These are phyloP conservation scores for Xanthoconium purpureum DNA, from an alignment of 768 basidiomycete genomes.

Conservation along the genomic window DNA sequence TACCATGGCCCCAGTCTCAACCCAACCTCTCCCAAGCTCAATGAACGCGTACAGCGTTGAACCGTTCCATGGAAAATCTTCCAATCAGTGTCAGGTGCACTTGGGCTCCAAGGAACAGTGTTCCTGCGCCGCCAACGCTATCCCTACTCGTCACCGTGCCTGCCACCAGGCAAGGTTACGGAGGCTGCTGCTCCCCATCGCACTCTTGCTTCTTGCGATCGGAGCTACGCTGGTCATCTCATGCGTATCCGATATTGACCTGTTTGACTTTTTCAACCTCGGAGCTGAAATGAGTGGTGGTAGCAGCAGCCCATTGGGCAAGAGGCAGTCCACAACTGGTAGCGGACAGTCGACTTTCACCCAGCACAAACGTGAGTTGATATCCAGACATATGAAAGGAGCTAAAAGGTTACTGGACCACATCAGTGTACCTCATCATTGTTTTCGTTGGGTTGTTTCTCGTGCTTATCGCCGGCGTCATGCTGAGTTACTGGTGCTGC, in stretches of 20 bases:
- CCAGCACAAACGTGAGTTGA: conserved; percentile 40
- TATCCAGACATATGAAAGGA: background rate
- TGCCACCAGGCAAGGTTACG: conserved; percentile 34
- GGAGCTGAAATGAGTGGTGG: conserved; percentile 32
- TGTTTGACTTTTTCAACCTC: conserved; percentile 20
- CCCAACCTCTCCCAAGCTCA: conserved; percentile 25
- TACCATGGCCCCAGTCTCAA: conserved; percentile 28
- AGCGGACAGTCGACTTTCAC: conserved; percentile 34
- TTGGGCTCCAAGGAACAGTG: conserved; percentile 18
- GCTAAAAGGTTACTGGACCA: background rate
- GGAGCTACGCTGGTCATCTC: conserved; percentile 32
- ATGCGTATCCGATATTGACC: conserved; percentile 28
- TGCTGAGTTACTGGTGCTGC: conserved; percentile 68
- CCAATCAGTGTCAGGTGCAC: conserved; percentile 26
- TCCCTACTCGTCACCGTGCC: conserved; percentile 25
- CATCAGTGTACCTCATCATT: conserved; percentile 58
- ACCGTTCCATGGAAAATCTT: conserved; percentile 8
- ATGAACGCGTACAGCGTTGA: conserved; percentile 19
- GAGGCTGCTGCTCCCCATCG: conserved; percentile 35
- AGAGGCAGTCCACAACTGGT: conserved; percentile 22
- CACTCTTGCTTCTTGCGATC: conserved; percentile 32
- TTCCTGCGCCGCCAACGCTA: conserved; percentile 18
- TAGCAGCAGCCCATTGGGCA: conserved; percentile 14
- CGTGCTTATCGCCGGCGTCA: conserved; percentile 50
- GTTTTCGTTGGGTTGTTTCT: conserved; percentile 62